These are phyloP conservation scores for Penicillium paxilli DNA, from an alignment of 495 filamentous ascomycete species.

Conservation along the genomic window DNA sequence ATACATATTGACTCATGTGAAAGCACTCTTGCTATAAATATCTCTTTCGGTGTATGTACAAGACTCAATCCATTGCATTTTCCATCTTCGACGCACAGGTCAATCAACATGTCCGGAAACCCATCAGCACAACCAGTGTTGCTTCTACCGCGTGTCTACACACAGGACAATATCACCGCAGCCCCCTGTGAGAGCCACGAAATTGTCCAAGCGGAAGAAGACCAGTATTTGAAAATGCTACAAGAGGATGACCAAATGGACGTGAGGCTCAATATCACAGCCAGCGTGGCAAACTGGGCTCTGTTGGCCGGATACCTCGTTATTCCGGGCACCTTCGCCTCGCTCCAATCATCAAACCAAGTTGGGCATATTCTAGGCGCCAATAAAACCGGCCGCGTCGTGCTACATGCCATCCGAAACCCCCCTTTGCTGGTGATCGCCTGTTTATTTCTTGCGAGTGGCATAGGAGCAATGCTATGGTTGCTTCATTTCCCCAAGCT, in stretches of 20 bases:
- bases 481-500: constrained; percentile 5
- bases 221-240: not conserved
- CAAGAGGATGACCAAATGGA: constrained; percentile 4
- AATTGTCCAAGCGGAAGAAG: not conserved
- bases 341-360: constrained; percentile 1
- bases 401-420: constrained; percentile 3
- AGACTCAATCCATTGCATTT: too few species aligned
- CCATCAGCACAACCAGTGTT: not conserved
- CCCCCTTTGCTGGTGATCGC: constrained; percentile 5
- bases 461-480: constrained; percentile 1
- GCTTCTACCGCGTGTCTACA: not conserved
- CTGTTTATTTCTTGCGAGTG: constrained; percentile 3
- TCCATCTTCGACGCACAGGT: too few species aligned
- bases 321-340: constrained; percentile 1
- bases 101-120: too few species aligned
- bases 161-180: not conserved
- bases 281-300: not conserved
- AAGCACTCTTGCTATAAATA: too few species aligned
- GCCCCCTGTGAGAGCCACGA: not conserved
- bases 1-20: too few species aligned
- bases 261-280: not conserved
- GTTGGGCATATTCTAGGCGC: not conserved
- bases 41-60: too few species aligned
- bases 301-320: constrained; percentile 3
- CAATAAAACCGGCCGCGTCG: constrained; percentile 3